These are phyloP conservation scores for Colletotrichum australisinense DNA, from an alignment of 2,329 filamentous ascomycete species.

Conservation along the genomic window DNA sequence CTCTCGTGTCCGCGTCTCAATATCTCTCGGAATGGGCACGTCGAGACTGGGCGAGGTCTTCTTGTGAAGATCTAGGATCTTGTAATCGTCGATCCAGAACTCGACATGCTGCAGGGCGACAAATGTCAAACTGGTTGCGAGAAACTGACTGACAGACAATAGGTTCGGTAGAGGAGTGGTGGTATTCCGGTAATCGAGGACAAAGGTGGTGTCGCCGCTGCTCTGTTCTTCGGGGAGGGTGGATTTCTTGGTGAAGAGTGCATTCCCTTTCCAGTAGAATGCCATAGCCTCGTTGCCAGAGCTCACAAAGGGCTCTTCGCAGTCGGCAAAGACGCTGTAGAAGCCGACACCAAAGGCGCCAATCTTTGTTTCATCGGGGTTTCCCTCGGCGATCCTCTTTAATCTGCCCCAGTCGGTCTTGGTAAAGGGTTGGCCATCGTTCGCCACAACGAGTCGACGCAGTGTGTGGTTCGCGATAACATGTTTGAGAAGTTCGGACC, in stretches of 20 bases:
- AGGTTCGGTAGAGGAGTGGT: conserved; percentile 89
- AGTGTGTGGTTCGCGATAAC: conserved; percentile 87
- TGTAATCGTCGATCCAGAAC: conserved; percentile 90
- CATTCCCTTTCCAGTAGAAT: conserved; percentile 99
- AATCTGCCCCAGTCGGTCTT: conserved; percentile 92
- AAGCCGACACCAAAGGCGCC: conserved; percentile 98
- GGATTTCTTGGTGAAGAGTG: conserved; percentile 90
- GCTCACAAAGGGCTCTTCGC: conserved; percentile 96
- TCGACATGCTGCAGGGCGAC: conserved; percentile 90
- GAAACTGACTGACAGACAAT: conserved; percentile 87
- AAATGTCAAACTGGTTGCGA: conserved; percentile 95
- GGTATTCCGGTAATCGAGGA: conserved; percentile 91
- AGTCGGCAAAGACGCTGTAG: conserved; percentile 98
- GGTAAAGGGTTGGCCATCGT: conserved; percentile 89
- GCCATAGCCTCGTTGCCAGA: conserved; percentile 95
- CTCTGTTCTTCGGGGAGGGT: conserved; percentile 75
- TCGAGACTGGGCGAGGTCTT: conserved; percentile 83
- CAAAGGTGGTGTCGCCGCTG: conserved; percentile 85
- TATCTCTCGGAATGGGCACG: conserved; percentile 79
- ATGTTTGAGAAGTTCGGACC: conserved; percentile 83
- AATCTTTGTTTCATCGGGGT: conserved; percentile 98
- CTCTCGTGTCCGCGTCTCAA: conserved; percentile 86
- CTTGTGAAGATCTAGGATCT: conserved; percentile 82
- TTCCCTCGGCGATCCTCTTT: conserved; percentile 98
- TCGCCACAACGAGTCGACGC: conserved; percentile 88